Evolutionary conservation across 345 rosid species (phyloP), one percentile per base, ranked within the genome.

Genomic region (Raphanus sativus): DNA sequence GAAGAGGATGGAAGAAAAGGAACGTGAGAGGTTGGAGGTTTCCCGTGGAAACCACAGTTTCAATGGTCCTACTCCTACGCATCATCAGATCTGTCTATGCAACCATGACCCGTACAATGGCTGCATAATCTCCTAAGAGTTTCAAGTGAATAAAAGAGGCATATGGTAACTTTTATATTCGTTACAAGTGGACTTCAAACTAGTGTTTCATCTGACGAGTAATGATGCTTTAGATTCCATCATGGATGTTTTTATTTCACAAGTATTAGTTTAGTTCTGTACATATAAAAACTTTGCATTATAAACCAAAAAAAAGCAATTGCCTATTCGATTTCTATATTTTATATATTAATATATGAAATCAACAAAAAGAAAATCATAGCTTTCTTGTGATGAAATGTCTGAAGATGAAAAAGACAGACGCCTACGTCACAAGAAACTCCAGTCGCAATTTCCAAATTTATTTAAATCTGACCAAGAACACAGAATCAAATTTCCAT

Each of bases 1-100:
- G 61, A 89, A 83, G 72, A 87, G 79, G 62, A 85, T 80, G 40
- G 85, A 87, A 58, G 81, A 81, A 9, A 81, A 38, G 0, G 63
- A 65, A 15, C 66, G 28, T 1, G 6, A 34, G 10, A 33, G 30
- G 55, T 10, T 34, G 1, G 58, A 77, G 7, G 59, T 11, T 71
- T 1, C 30, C 16, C 29, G 13, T 13, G 61, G 17, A 17, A 48
- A 9, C 16, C 54, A 26, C 0, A 0, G 2, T 56, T 2, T 32
- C 3, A 52, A 7, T 38, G 21, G 0, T 65, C 65, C 70, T 50
- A n/a, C 55, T 6, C 55, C 17, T 9, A 26, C 3, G n/a, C 50
- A 65, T 9, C 70, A 78, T 17, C 34, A 34, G 4, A 52, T 9
- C 10, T 40, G 48, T 40, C 4, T 40, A 11, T 40, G 48, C 48